These are phyloP conservation scores for Talaromyces sp. DNA, from an alignment of 2,329 filamentous ascomycete species.

Conservation along the genomic window DNA sequence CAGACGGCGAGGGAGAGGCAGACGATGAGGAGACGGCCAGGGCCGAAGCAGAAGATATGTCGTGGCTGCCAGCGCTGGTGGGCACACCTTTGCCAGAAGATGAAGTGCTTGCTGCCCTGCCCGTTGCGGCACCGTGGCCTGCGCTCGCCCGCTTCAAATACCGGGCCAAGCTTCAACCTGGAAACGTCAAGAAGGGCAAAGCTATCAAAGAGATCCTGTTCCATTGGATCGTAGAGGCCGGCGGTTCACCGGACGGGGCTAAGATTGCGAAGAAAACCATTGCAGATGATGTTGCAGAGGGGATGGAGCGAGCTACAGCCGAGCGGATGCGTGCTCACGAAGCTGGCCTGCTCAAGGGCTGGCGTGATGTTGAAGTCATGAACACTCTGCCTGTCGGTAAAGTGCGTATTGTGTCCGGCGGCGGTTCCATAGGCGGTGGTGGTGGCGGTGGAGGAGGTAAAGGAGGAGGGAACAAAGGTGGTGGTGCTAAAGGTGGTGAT, in stretches of 20 bases:
- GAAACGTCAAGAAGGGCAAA: conserved; percentile 86
- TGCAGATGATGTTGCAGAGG: conserved; percentile 12
- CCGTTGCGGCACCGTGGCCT: conserved; percentile 60
- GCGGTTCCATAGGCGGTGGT: conserved; percentile 44
- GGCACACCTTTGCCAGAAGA: conserved; percentile 76
- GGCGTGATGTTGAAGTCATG: conserved; percentile 77
- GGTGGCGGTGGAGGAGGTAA: conserved; percentile 33
- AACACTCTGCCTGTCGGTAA: conserved; percentile 77
- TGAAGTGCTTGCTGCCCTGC: conserved; percentile 60
- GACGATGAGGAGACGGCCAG: conserved; percentile 48
- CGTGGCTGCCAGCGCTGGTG: conserved; percentile 63
- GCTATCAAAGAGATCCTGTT: conserved; percentile 86
- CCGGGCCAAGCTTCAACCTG: conserved; percentile 91
- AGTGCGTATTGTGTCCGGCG: conserved; percentile 71
- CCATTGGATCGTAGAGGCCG: conserved; percentile 66
- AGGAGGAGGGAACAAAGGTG: conserved; percentile 28
- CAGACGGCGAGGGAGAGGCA: conserved; percentile 55
- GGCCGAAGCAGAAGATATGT: conserved; percentile 44
- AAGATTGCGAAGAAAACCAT: conserved; percentile 38
- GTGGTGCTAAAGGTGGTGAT: conserved; percentile 23
- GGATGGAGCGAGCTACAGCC: conserved; percentile 46
- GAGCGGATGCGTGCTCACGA: conserved; percentile 83
- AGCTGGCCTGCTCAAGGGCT: conserved; percentile 72
- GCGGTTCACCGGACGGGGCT: conserved; percentile 17
- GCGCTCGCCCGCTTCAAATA: conserved; percentile 71